Evolutionary conservation across 2,329 filamentous ascomycete genomes (phyloP), one percentile per base, ranked within the genome.

Genomic region (Bertia moriformis): DNA sequence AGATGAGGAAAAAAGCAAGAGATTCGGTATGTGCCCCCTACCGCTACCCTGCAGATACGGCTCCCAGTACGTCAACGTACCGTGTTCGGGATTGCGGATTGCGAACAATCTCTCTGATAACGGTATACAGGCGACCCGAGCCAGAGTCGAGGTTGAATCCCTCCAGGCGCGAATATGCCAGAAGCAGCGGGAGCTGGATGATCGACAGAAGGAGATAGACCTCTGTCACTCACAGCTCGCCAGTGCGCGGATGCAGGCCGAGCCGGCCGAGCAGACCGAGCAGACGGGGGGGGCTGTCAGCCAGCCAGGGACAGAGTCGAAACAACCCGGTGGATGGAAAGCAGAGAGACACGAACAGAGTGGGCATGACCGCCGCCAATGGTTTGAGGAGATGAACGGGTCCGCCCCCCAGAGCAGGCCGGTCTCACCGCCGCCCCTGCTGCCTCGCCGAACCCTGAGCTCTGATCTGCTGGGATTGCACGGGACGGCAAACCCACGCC

Each of bases 1-100:
- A 96, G 27, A 74, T 93, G 59, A 72, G 91, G 47, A 85, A 82
- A 55, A 95, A 93, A 60, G 83, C 87, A 40, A 73, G 91, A 44
- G 91, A 98, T 58, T 69, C 81, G 50, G 83, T 87, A 68, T 60
- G 77, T 62, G 30, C 14, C 7, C 27, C n/a, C 14, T n/a, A n/a
- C n/a, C n/a, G n/a, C 39, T 15, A 17, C n/a, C 18, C 17, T 12
- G 29, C 19, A 13, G 19, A 17, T 41, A 18, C 19, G 18, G 4
- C 22, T 30, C 5, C 18, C 18, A 14, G 19, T 4, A 41, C 29
- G 4, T 13, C 14, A 14, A 38, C 4, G 18, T 10, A 19, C 14
- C 24, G n/a, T n/a, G n/a, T n/a, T n/a, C n/a, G n/a, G n/a, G n/a
- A n/a, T n/a, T n/a, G n/a, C n/a, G n/a, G n/a, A n/a, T n/a, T n/a